Conservation (phyloP, 805 yeast genomes). For the Ogataea nonfermentans region DNA sequence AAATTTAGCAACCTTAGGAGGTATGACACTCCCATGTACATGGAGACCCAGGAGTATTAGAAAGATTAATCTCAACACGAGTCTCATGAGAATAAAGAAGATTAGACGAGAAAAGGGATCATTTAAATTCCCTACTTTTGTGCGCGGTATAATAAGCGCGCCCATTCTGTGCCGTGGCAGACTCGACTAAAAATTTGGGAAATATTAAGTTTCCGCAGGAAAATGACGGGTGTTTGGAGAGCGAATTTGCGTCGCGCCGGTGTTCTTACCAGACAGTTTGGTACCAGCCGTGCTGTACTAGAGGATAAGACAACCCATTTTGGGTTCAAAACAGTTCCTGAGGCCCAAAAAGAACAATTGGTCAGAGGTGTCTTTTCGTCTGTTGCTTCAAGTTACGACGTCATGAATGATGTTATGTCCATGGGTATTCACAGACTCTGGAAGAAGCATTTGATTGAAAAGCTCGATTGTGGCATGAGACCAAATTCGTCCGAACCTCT, state of each 20-base stretch:
- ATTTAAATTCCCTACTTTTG: constrained; percentile 3
- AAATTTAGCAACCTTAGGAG: constrained; percentile 9
- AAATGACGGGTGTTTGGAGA: constrained; percentile 6
- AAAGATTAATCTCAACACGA: background rate
- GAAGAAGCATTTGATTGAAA: constrained; percentile 87
- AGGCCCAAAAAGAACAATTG: constrained; percentile 74
- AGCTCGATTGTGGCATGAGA: constrained; percentile 90
- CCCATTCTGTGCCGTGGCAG: constrained; percentile 4
- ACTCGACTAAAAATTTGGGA: background rate
- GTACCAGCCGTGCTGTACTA: constrained; percentile 3
- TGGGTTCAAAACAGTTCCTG: constrained; percentile 81
- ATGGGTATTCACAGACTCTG: constrained; percentile 92
- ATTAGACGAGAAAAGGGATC: constrained; percentile 1
- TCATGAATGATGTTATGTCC: constrained; percentile 98
- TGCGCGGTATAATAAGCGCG: constrained; percentile 10
- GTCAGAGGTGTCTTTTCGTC: constrained; percentile 89
- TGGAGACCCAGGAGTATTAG: background rate
- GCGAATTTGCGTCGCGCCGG: constrained; percentile 3
- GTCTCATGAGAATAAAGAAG: background rate
- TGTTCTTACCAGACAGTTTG: constrained; percentile 3
- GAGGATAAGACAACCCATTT: constrained; percentile 74
- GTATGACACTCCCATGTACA: constrained; percentile 11
- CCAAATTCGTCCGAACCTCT: constrained; percentile 77
- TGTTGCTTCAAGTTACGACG: constrained; percentile 90
- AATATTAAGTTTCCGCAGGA: background rate